Percentiles rank a stretch among this genome's conserved stretches.
Conservation (phyloP, 176 grass and related monocot species). For the Panicum miliaceum region DNA sequence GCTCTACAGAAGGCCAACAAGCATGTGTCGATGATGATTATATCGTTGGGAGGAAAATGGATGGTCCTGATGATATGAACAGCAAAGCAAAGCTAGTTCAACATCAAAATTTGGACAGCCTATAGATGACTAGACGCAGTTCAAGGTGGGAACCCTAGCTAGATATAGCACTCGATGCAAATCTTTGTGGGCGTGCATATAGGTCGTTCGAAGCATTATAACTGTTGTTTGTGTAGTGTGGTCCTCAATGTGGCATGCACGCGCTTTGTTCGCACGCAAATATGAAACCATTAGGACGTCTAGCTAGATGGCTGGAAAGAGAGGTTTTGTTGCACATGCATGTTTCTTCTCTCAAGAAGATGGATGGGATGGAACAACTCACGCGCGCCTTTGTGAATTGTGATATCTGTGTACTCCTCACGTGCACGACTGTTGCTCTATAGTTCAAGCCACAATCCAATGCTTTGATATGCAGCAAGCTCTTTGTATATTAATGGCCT, state of each 20-base stretch:
- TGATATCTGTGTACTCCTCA: constrained; percentile 15
- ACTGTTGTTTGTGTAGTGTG: constrained; percentile 30
- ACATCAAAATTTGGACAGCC: background rate
- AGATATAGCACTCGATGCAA: background rate
- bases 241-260: constrained; percentile 46
- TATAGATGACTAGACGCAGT: constrained; percentile 10
- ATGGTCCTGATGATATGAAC: constrained; percentile 21
- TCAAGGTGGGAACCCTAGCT: background rate
- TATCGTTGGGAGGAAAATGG: background rate
- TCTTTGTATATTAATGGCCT: background rate
- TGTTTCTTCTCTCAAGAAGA: background rate
- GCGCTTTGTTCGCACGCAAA: constrained; percentile 59
- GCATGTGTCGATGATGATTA: background rate
- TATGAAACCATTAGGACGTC: constrained; percentile 5
- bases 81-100: background rate
- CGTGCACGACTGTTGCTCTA: constrained; percentile 18
- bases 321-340: constrained; percentile 17
- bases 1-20: background rate
- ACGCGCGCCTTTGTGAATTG: background rate
- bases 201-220: background rate
- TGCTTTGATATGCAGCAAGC: constrained; percentile 46
- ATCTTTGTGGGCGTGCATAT: constrained; percentile 35
- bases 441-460: constrained; percentile 24
- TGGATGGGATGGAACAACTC: background rate
- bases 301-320: constrained; percentile 39